Percentiles rank a stretch among this genome's conserved stretches.
phyloP scores from a whole-genome alignment of 78 protist species.

The Dictyostelium purpureum region DNA sequence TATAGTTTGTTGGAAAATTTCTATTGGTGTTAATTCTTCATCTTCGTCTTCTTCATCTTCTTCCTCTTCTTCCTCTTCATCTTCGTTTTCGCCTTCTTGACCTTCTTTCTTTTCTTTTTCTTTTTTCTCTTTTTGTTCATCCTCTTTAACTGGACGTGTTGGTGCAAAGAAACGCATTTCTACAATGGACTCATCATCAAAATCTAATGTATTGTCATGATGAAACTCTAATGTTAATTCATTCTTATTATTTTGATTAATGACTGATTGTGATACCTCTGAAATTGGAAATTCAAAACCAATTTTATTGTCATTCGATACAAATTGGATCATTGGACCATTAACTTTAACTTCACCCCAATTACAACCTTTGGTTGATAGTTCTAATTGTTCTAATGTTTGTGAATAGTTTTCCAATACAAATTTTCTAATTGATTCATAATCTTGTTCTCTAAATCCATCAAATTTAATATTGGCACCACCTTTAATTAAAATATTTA shows the following conservation, averaged over 20 bases:
- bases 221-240: conserved; percentile 60
- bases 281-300: conserved; percentile 69
- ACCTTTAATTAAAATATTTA: conserved; percentile 6
- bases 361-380: conserved; percentile 74
- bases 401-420: conserved; percentile 2
- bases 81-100: not conserved
- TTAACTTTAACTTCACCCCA: conserved; percentile 39
- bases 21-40: not conserved
- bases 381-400: not conserved
- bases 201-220: conserved; percentile 11
- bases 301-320: not conserved
- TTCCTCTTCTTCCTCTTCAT: not conserved
- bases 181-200: conserved; percentile 33
- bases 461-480: conserved; percentile 54
- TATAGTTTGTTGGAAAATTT: conserved; percentile 25
- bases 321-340: conserved; percentile 34
- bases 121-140: not conserved
- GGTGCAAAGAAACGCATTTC: conserved; percentile 56
- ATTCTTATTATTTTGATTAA: conserved; percentile 40
- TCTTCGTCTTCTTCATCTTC: not conserved
- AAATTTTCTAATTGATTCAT: conserved; percentile 16
- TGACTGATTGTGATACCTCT: conserved; percentile 45
- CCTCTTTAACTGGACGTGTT: not conserved
- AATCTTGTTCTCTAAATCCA: conserved; percentile 78
- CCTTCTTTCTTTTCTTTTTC: not conserved